These are phyloP conservation scores for Allomyces javanicus DNA, from an alignment of 192 early-diverging fungal species.

Conservation along the genomic window DNA sequence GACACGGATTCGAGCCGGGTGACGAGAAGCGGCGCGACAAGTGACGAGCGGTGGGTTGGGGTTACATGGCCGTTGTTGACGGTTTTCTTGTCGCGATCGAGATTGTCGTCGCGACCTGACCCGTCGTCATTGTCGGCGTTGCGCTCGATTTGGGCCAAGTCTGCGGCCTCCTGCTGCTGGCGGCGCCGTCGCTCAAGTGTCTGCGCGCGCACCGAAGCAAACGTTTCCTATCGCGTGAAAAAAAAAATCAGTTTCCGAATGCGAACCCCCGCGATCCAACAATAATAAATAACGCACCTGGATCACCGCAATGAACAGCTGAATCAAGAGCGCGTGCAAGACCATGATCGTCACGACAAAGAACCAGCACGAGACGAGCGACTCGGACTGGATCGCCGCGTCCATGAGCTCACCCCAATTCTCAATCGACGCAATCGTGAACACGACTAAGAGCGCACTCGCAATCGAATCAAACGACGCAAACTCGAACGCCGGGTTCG, in stretches of 20 bases:
- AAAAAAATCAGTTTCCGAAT: no score
- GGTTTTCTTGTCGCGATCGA: no score
- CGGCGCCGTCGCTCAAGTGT: neutral
- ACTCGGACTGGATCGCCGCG: constrained; percentile 34
- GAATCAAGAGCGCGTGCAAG: constrained; percentile 40
- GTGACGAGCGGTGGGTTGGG: no score
- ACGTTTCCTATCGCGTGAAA: constrained; percentile 15
- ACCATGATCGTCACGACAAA: constrained; percentile 35
- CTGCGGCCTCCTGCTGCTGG: no score
- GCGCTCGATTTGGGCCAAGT: no score
- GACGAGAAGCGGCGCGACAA: no score
- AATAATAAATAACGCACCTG: no score
- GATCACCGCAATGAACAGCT: constrained; percentile 42
- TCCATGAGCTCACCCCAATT: constrained; percentile 20
- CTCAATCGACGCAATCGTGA: constrained; percentile 30
- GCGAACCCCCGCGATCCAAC: no score
- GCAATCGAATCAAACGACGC: constrained; percentile 33
- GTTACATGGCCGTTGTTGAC: no score
- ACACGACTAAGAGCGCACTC: constrained; percentile 27
- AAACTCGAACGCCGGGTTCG: constrained; percentile 12
- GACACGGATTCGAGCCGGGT: no score
- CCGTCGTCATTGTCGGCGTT: no score
- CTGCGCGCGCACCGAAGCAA: constrained; percentile 43
- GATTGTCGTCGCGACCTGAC: no score
- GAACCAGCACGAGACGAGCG: constrained; percentile 22